Evolutionary conservation across 345 rosid genomes (phyloP), one percentile per base, ranked within the genome.

Genomic region (Salix udensis): DNA sequence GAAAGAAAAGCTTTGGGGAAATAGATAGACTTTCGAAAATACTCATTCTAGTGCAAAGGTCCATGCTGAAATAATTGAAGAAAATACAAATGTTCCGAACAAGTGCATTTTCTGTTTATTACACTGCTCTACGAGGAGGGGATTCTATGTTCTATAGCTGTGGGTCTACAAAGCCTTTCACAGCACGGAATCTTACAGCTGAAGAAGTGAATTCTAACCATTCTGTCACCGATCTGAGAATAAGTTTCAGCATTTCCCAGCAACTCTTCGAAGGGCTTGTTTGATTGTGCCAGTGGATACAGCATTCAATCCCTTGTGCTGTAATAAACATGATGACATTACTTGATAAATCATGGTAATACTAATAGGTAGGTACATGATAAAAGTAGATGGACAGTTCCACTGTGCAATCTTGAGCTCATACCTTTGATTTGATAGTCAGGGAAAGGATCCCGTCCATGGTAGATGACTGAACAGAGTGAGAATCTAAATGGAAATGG

Each of bases 351-450:
- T 58, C 28, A 10, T 9, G 11, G 15, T 40, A 40, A 40, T 40
- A 40, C 9, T 40, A 40, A 40, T 5, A 50, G 55, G 55, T n/a
- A 6, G n/a, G n/a, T n/a, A 50, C 55, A 2, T 19, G 26, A 53
- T 21, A 53, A 7, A 21, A 53, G 14, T 13, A 53, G 61, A 53
- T n/a, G 24, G 26, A 21, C 24, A 53, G 12, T 21, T 21, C 6
- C 24, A 40, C 7, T n/a, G 7, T 61, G 46, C 5, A 24, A n/a
- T 24, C 18, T 15, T 26, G 42, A 37, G 23, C 52, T 7, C 68
- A 18, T 87, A 96, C 99, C 98, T 91, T 86, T 72, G 92, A 86
- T 72, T 85, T 88, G 39, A 94, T 86, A 13, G 89, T 83, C 74
- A 91, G 74, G 65, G 87, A 90, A 16, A 96, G 88, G 55, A 90